Evolutionary conservation across 371 early-diverging fungal genomes (phyloP), one percentile per base, ranked within the genome.

Genomic region (Mucor racemosus): DNA sequence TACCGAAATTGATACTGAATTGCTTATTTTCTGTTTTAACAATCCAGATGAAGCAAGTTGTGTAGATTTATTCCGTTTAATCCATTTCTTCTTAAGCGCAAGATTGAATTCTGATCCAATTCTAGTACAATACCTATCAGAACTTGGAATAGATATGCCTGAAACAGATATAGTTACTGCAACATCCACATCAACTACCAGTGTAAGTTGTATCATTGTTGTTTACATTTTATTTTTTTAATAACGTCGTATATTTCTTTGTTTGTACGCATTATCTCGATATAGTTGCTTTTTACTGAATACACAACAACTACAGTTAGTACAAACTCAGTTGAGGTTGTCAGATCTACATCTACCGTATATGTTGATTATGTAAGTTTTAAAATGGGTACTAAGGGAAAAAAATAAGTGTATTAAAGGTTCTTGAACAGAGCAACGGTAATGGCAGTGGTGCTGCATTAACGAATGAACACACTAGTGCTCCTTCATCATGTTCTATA

Each of bases 21-120:
- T 67, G 7, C 21, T 67, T 5, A 39, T 46, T 6, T 67, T 40
- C 6, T 67, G 67, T 40, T 17, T 67, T 10, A 34, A 61, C 31
- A 21, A 67, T 9, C 7, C 7, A 4, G 4, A 14, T 6, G 40
- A 62, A 33, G 15, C 15, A n/a, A 57, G 46, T 19, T 67, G 67
- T 58, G 58, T 17, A 2, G 58, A 38, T 1, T 4, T 67, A 6
- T 62, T 67, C 31, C 19, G 34, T 7, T 31, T 62, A 31, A 38
- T 57, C 4, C 67, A 62, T 21, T 57, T 31, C 31, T 67, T 54
- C n/a, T 62, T 67, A 19, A 31, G 13, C 21, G 58, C 34, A 46
- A 62, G 54, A 62, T 5, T 67, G n/a, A 36, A 36, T 13, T 31
- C n/a, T 15, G 67, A 67, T 26, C 56, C 54, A 13, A 38, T 54